These are phyloP conservation scores for Aristolochia contorta DNA, from an alignment of 164 flowering plant genomes.

Conservation along the genomic window DNA sequence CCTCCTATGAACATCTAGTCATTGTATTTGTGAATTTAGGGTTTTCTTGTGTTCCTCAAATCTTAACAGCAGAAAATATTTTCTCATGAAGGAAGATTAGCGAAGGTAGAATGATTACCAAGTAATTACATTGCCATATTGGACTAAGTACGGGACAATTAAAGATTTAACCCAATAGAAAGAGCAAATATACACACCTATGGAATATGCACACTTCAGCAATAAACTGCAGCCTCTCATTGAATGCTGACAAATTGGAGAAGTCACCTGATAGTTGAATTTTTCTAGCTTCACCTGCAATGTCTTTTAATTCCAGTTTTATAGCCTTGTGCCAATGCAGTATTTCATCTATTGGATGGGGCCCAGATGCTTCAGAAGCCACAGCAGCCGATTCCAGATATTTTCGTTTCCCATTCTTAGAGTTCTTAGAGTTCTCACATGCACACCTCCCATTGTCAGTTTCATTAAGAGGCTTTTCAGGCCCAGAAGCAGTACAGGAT, in stretches of 20 bases:
- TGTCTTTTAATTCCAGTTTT: slow-evolving; percentile 59
- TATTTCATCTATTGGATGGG: slow-evolving; percentile 75
- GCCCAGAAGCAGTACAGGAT: slow-evolving; percentile 22
- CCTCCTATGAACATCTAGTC: too few relatives aligned
- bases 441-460: slow-evolving; percentile 25
- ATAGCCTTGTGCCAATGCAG: slow-evolving; percentile 89
- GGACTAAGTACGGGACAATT: too few relatives aligned
- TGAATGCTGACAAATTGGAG: slow-evolving; percentile 64
- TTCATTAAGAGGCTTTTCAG: slow-evolving; percentile 11
- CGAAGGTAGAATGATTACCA: too few relatives aligned
- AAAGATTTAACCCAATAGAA: neutral
- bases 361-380: slow-evolving; percentile 16
- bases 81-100: too few relatives aligned
- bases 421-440: slow-evolving; percentile 29
- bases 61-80: too few relatives aligned
- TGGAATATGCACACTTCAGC: slow-evolving; percentile 95
- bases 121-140: too few relatives aligned
- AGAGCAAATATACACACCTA: slow-evolving; percentile 32
- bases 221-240: slow-evolving; percentile 76
- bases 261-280: slow-evolving; percentile 68
- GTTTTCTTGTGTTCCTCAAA: too few relatives aligned
- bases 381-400: slow-evolving; percentile 23
- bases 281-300: slow-evolving; percentile 61
- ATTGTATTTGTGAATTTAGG: too few relatives aligned
- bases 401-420: slow-evolving; percentile 48